Evolutionary conservation across 768 basidiomycete genomes (phyloP).

Genomic region (Boletus rufocinnamomeus): DNA sequence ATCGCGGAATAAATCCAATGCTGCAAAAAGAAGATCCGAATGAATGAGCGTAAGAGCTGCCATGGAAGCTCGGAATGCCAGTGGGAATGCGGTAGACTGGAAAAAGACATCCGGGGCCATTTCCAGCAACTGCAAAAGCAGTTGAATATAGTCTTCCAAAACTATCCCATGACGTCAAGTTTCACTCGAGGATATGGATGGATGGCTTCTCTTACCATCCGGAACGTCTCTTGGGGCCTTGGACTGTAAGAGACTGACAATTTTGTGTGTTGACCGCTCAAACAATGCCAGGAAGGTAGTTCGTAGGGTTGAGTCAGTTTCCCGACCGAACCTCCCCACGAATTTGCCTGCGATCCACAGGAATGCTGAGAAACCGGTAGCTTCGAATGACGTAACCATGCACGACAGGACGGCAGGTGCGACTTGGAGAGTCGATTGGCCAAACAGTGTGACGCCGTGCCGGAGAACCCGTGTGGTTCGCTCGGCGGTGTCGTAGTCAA

Average conservation of each 20-base stretch:
- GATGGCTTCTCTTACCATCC: conserved; percentile 67
- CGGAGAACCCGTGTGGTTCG: conserved; percentile 82
- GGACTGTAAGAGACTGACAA: conserved; percentile 65
- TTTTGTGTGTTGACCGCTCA: conserved; percentile 73
- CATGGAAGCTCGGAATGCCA: conserved; percentile 75
- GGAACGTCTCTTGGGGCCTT: conserved; percentile 76
- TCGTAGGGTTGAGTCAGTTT: conserved; percentile 56
- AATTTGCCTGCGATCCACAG: conserved; percentile 94
- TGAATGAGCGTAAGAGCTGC: conserved; percentile 81
- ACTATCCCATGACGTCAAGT: conserved; percentile 50
- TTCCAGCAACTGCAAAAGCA: conserved; percentile 68
- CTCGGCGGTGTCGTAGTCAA: conserved; percentile 76
- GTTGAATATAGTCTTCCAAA: conserved; percentile 90
- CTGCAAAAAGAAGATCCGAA: conserved; percentile 76
- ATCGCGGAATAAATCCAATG: conserved; percentile 77
- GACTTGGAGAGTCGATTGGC: conserved; percentile 60
- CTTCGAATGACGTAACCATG: conserved; percentile 78
- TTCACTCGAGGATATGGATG: not conserved
- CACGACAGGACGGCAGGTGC: conserved; percentile 70
- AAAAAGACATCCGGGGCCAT: conserved; percentile 76
- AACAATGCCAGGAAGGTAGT: conserved; percentile 62
- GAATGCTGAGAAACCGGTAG: conserved; percentile 81
- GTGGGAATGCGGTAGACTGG: conserved; percentile 72
- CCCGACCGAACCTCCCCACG: conserved; percentile 72
- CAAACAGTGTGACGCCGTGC: conserved; percentile 82